Evolutionary conservation across 352 stramenopile species (phyloP).

Genomic region (Globisporangium parvum): DNA sequence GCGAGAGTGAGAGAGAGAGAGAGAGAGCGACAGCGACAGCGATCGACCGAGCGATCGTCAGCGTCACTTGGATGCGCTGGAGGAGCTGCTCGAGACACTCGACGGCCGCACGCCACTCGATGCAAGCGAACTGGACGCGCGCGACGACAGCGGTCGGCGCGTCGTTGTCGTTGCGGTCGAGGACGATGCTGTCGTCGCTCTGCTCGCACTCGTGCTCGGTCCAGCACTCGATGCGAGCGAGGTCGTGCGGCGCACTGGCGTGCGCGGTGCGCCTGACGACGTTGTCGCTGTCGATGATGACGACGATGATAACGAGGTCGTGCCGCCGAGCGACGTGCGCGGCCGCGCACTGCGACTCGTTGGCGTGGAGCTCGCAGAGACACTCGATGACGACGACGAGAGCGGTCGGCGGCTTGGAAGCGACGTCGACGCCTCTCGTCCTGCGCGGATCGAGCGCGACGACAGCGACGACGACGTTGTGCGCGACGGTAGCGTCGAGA

Average conservation of each 20-base stretch:
- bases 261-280: slow-evolving; percentile 16
- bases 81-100: background rate
- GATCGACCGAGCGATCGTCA: no score
- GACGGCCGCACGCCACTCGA: no score
- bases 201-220: background rate
- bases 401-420: slow-evolving; percentile 17
- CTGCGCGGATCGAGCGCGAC: slow-evolving; percentile 14
- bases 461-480: slow-evolving; percentile 17
- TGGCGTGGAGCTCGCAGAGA: slow-evolving; percentile 14
- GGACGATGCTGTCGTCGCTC: slow-evolving; percentile 10
- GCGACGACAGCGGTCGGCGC: slow-evolving; percentile 5
- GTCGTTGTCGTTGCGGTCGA: slow-evolving; percentile 9
- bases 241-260: slow-evolving; percentile 20
- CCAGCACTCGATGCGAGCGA: slow-evolving; percentile 18
- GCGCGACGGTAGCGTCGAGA: slow-evolving; percentile 35
- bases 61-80: slow-evolving; percentile 3
- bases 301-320: background rate
- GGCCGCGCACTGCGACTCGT: slow-evolving; percentile 22
- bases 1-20: no score
- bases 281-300: slow-evolving; percentile 16
- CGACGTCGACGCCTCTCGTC: slow-evolving; percentile 11
- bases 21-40: no score
- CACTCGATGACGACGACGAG: slow-evolving; percentile 11
- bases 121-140: no score
- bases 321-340: slow-evolving; percentile 15